Evolutionary conservation across 352 stramenopile genomes (phyloP).

Genomic region (Phytopythium cucurbitacearum): DNA sequence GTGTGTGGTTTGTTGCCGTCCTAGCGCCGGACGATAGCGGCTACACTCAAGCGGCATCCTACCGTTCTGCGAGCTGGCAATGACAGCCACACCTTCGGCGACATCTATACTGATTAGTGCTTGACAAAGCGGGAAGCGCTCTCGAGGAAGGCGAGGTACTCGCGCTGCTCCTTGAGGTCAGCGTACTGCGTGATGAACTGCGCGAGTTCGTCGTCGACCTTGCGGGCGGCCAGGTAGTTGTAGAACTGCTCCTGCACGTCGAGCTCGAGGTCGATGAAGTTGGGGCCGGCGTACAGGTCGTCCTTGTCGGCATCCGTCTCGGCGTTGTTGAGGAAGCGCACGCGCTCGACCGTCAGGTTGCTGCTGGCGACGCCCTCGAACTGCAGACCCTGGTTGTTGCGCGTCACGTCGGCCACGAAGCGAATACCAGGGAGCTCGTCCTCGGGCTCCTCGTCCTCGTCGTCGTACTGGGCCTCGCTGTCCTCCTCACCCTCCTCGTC

Average conservation of each 20-base stretch:
- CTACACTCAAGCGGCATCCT: too few species aligned
- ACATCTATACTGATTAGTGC: slow-evolving; percentile 29
- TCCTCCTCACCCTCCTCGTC: slow-evolving; percentile 40
- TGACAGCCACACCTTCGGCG: background rate
- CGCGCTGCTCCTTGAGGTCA: slow-evolving; percentile 83
- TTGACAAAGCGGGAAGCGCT: slow-evolving; percentile 64
- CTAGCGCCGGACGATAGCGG: too few species aligned
- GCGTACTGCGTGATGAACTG: slow-evolving; percentile 83
- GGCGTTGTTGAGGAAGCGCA: slow-evolving; percentile 64
- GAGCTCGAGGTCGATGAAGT: slow-evolving; percentile 82
- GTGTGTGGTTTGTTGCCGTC: too few species aligned
- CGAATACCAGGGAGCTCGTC: slow-evolving; percentile 74
- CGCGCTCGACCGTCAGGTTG: slow-evolving; percentile 76
- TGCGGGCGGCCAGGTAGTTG: slow-evolving; percentile 66
- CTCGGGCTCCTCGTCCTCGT: slow-evolving; percentile 53
- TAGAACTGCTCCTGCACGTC: slow-evolving; percentile 83
- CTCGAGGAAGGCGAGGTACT: slow-evolving; percentile 81
- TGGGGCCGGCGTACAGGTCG: slow-evolving; percentile 68
- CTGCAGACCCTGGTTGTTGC: slow-evolving; percentile 69
- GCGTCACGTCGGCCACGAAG: slow-evolving; percentile 70
- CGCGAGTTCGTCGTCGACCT: slow-evolving; percentile 82
- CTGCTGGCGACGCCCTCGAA: slow-evolving; percentile 81
- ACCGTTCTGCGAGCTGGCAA: too few species aligned
- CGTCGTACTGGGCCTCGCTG: slow-evolving; percentile 24
- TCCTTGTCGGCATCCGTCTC: slow-evolving; percentile 52